Percentiles rank a stretch among this genome's conserved stretches.
These are phyloP conservation scores for Phlegmacium glaucopus DNA, from an alignment of 768 basidiomycete genomes.

Conservation along the genomic window DNA sequence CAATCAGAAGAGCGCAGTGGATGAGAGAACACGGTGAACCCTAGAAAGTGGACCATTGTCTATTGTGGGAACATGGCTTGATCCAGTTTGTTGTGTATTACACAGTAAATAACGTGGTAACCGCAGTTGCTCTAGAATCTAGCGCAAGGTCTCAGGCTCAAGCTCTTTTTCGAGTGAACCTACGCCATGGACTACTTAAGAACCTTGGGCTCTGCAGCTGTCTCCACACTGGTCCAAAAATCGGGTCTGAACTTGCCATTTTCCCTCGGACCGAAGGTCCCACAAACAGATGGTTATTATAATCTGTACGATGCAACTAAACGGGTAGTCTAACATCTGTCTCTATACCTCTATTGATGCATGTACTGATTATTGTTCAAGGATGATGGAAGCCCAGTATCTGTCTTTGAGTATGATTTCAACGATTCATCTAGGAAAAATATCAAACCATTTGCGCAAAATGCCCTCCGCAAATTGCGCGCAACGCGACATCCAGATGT, in stretches of 20 bases:
- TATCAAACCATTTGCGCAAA: slow-evolving; percentile 75
- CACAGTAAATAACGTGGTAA: no score
- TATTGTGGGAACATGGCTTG: slow-evolving; percentile 4
- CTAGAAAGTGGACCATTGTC: no score
- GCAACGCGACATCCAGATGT: slow-evolving; percentile 95
- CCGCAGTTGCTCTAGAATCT: no score
- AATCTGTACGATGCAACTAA: slow-evolving; percentile 85
- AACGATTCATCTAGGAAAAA: slow-evolving; percentile 56
- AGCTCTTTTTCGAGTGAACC: not conserved
- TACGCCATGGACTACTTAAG: slow-evolving; percentile 74
- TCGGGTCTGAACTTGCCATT: slow-evolving; percentile 91
- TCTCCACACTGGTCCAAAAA: slow-evolving; percentile 88
- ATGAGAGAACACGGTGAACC: no score
- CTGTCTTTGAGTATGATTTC: slow-evolving; percentile 90
- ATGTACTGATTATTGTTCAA: slow-evolving; percentile 25
- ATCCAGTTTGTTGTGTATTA: no score
- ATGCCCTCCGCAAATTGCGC: slow-evolving; percentile 85
- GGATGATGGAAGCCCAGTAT: slow-evolving; percentile 86
- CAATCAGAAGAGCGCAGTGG: no score
- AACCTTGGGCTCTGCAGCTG: slow-evolving; percentile 80
- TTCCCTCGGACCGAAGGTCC: slow-evolving; percentile 70
- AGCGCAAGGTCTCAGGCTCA: not conserved
- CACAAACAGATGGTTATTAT: slow-evolving; percentile 74
- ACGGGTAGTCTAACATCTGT: slow-evolving; percentile 46
- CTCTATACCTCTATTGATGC: slow-evolving; percentile 9